Conservation (phyloP, 768 basidiomycete genomes). For the Cantharellus cinnabarinus region DNA sequence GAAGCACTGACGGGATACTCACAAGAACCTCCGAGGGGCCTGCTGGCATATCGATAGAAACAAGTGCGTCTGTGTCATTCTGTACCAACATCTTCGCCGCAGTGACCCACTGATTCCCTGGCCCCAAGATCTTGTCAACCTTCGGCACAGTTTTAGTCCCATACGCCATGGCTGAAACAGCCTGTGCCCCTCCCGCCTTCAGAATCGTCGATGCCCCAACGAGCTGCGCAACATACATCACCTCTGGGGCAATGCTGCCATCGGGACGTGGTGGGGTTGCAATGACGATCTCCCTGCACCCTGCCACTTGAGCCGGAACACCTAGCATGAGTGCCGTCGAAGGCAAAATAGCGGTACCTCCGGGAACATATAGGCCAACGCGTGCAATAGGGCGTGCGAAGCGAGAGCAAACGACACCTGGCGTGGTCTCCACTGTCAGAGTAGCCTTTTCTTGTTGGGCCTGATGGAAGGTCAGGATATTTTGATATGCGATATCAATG, state of each 20-base stretch:
- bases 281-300: conserved; percentile 77
- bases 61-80: conserved; percentile 90
- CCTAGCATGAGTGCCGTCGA: conserved; percentile 97
- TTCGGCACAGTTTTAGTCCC: conserved; percentile 90
- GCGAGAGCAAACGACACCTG: conserved; percentile 87
- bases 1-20: conserved; percentile 17
- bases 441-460: conserved; percentile 58
- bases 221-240: conserved; percentile 85
- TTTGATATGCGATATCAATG: conserved; percentile 77
- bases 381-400: conserved; percentile 90
- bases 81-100: conserved; percentile 99
- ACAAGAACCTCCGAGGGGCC: conserved; percentile 96
- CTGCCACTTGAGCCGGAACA: conserved; percentile 92
- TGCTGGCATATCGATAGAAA: conserved; percentile 98
- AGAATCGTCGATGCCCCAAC: conserved; percentile 81
- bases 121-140: conserved; percentile 98
- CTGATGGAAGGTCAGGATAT: conserved; percentile 79
- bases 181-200: conserved; percentile 92
- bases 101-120: conserved; percentile 99
- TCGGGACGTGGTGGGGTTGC: conserved; percentile 92
- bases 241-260: conserved; percentile 87
- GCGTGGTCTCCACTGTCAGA: conserved; percentile 87
- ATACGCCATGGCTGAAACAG: conserved; percentile 88
- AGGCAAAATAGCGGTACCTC: conserved; percentile 88
- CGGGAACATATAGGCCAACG: conserved; percentile 92